Evolutionary conservation across 495 filamentous ascomycete genomes (phyloP).

Genomic region (Penicillium herquei): DNA sequence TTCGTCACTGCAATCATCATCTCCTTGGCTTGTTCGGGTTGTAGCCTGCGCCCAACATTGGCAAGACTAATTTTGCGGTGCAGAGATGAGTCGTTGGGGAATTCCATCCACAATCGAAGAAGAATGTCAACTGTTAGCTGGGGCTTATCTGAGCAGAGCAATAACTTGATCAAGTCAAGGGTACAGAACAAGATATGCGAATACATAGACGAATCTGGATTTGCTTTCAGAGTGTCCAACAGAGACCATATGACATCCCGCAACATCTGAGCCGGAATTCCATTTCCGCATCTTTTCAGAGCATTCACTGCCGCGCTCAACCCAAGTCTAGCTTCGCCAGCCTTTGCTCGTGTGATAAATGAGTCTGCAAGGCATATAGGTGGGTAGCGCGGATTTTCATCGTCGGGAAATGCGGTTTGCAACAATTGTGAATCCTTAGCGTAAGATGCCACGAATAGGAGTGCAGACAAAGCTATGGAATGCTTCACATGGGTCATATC

Average conservation of each 20-base stretch:
- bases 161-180: neutral
- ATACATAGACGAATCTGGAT: neutral
- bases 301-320: neutral
- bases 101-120: neutral
- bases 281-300: neutral
- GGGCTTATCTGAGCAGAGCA: neutral
- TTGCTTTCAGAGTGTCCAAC: neutral
- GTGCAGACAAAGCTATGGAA: neutral
- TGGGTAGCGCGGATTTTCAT: neutral
- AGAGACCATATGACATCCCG: neutral
- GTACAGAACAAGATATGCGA: neutral
- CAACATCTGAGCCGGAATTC: neutral
- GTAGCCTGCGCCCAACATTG: neutral
- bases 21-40: neutral
- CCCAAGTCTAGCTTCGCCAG: neutral
- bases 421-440: neutral
- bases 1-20: neutral
- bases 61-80: constrained; percentile 1
- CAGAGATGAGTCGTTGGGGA: neutral
- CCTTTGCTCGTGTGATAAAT: neutral
- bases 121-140: neutral
- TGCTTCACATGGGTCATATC: neutral
- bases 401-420: neutral
- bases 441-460: neutral
- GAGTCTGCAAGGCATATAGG: neutral